Percentiles rank a stretch among this genome's conserved stretches.
These are phyloP conservation scores for Calonectria honghensis DNA, from an alignment of 2,329 filamentous ascomycete genomes.

Conservation along the genomic window DNA sequence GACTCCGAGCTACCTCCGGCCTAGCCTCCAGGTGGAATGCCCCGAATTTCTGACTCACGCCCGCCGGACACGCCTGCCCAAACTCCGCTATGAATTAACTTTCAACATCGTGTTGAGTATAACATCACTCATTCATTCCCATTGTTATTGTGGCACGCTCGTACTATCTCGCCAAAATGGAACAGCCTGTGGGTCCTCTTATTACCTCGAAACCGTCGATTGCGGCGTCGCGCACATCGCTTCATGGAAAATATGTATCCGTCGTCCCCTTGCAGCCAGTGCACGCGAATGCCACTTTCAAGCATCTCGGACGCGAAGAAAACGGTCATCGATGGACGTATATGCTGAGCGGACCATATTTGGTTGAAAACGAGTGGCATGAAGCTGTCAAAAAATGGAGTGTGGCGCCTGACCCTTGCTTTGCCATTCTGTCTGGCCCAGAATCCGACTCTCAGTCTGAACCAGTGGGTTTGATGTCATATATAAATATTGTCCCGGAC, in stretches of 20 bases:
- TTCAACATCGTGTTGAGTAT: not conserved
- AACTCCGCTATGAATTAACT: not conserved
- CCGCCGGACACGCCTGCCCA: too few relatives aligned
- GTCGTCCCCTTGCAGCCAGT: slow-evolving; percentile 54
- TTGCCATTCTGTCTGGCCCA: slow-evolving; percentile 63
- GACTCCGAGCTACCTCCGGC: not conserved
- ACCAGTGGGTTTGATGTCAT: slow-evolving; percentile 64
- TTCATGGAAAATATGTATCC: slow-evolving; percentile 58
- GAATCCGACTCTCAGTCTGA: slow-evolving; percentile 53
- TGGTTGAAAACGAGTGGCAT: slow-evolving; percentile 47
- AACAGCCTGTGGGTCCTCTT: slow-evolving; percentile 47
- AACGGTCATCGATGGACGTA: slow-evolving; percentile 61
- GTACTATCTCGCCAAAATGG: slow-evolving; percentile 16
- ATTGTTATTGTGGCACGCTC: not conserved
- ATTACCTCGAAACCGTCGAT: slow-evolving; percentile 43
- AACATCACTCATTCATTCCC: not conserved
- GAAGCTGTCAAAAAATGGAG: slow-evolving; percentile 47
- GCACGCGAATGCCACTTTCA: slow-evolving; percentile 57
- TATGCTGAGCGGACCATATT: slow-evolving; percentile 54
- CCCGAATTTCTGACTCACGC: slow-evolving; percentile 24
- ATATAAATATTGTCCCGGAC: slow-evolving; percentile 67
- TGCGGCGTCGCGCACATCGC: slow-evolving; percentile 44
- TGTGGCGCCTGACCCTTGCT: slow-evolving; percentile 61
- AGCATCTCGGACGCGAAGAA: slow-evolving; percentile 57
- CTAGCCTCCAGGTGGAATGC: slow-evolving; percentile 1